These are phyloP conservation scores for Lasiodiplodia sp. DNA, from an alignment of 2,329 filamentous ascomycete genomes.

Conservation along the genomic window DNA sequence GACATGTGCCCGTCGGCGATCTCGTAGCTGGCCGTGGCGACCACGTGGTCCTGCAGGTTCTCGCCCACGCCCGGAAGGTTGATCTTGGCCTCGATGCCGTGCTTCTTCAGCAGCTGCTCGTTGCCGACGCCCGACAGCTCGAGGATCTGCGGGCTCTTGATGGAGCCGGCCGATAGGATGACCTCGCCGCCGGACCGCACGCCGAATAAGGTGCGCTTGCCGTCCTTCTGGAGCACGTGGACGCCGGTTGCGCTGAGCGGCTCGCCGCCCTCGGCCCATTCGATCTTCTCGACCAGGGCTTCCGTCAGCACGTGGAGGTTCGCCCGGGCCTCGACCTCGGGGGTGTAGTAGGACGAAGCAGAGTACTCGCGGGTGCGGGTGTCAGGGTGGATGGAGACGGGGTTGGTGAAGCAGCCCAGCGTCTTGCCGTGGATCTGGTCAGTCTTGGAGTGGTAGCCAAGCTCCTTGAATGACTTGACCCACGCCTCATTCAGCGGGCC, in stretches of 20 bases:
- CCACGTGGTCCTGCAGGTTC: slow-evolving; percentile 30
- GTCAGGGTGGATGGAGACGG: slow-evolving; percentile 28
- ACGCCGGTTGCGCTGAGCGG: slow-evolving; percentile 34
- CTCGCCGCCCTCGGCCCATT: slow-evolving; percentile 23
- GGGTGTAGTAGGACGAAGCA: slow-evolving; percentile 35
- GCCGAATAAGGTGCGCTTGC: background rate
- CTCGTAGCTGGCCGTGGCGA: slow-evolving; percentile 17
- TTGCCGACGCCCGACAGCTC: slow-evolving; percentile 40
- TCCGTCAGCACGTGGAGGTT: slow-evolving; percentile 37
- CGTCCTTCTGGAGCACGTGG: slow-evolving; percentile 32
- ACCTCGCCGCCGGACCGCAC: slow-evolving; percentile 8
- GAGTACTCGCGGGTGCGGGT: slow-evolving; percentile 31
- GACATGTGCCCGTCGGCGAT: slow-evolving; percentile 35
- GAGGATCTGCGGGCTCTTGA: slow-evolving; percentile 41
- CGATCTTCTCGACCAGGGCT: slow-evolving; percentile 17
- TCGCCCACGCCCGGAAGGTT: slow-evolving; percentile 30
- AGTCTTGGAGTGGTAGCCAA: slow-evolving; percentile 27
- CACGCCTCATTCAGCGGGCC: slow-evolving; percentile 33
- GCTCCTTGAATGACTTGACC: slow-evolving; percentile 31
- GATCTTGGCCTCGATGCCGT: slow-evolving; percentile 24
- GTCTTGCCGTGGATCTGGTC: slow-evolving; percentile 32
- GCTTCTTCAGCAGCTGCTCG: slow-evolving; percentile 15
- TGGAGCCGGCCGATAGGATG: slow-evolving; percentile 36
- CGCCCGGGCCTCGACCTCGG: slow-evolving; percentile 30
- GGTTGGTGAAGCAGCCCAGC: slow-evolving; percentile 30